Evolutionary conservation across 345 rosid species (phyloP).

Genomic region (Bruguiera sexangula): DNA sequence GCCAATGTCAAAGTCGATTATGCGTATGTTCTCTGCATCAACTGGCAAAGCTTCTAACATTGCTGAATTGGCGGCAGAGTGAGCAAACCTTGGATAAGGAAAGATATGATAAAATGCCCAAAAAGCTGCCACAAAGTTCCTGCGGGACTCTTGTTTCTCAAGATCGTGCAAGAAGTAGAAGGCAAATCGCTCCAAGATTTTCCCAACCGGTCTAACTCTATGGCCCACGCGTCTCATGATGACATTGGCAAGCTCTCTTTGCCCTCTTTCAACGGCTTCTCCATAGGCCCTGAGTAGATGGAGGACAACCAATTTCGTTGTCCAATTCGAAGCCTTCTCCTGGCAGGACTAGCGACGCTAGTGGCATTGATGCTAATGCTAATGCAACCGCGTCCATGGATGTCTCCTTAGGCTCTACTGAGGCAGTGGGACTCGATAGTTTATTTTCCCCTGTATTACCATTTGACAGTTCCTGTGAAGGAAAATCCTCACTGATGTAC

Average conservation of each 20-base stretch:
- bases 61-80: constrained; percentile 47
- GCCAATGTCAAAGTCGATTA: constrained; percentile 51
- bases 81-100: constrained; percentile 52
- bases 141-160: constrained; percentile 29
- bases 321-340: constrained; percentile 27
- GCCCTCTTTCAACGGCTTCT: constrained; percentile 36
- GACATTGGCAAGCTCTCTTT: constrained; percentile 39
- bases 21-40: constrained; percentile 30
- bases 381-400: constrained; percentile 6
- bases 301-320: constrained; percentile 19
- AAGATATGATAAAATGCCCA: constrained; percentile 41
- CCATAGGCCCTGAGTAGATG: constrained; percentile 45
- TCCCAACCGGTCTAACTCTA: constrained; percentile 42
- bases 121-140: constrained; percentile 40
- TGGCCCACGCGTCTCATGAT: constrained; percentile 28
- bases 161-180: constrained; percentile 30
- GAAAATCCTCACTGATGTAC: constrained; percentile 16
- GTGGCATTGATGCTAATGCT: background rate
- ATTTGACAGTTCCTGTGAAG: constrained; percentile 5
- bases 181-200: constrained; percentile 38
- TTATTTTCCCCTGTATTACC: constrained; percentile 3
- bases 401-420: constrained; percentile 27
- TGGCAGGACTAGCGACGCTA: constrained; percentile 21
- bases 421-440: constrained; percentile 38
- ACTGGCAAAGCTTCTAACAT: constrained; percentile 37